Evolutionary conservation across 495 filamentous ascomycete species (phyloP), one percentile per base, ranked within the genome.

Genomic region (Daldinia grandis): DNA sequence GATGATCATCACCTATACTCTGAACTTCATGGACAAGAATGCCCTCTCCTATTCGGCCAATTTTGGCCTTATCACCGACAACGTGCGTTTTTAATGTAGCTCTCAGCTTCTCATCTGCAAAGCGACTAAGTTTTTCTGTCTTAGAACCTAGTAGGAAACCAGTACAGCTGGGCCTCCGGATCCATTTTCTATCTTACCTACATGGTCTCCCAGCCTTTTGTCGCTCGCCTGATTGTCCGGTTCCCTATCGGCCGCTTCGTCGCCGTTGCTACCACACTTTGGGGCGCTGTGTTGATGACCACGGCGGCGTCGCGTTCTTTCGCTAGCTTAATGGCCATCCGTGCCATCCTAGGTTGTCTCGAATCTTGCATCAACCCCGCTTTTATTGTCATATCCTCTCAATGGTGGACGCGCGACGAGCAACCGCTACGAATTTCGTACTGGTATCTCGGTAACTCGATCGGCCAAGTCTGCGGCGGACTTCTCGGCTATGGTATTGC

Each of bases 11-110:
- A 64, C 54, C 14, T 69, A 69, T 42, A 69, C 66, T 17, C 73
- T 89, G 35, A 85, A 87, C 60, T 87, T 84, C 68, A 84, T 89
- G 72, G 87, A 89, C 74, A 88, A 88, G 60, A 79, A 83, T 10
- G 86, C 87, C 3, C 73, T 88, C 6, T 87, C 84, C 4, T 88
- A 86, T 65, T 85, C 85, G 31, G 61, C 61, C 35, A 70, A 70
- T 27, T 70, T 70, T 57, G 67, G 67, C 19, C 61, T 70, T n/a
- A 59, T 15, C 37, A 42, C 56, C 0, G 62, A 71, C 50, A 71
- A 71, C 31, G 66, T 69, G 38, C 28, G 66, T 60, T 8, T 44
- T 55, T 17, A 28, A 30, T 53, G 25, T 27, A 21, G 49, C 38
- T 7, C 50, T 37, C 19, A 38, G 31, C 50, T 24, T 24, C 35